Evolutionary conservation across 1,284 basidiomycete genomes (phyloP), one percentile per base, ranked within the genome.

Genomic region (Lignosus rhinocerotis): DNA sequence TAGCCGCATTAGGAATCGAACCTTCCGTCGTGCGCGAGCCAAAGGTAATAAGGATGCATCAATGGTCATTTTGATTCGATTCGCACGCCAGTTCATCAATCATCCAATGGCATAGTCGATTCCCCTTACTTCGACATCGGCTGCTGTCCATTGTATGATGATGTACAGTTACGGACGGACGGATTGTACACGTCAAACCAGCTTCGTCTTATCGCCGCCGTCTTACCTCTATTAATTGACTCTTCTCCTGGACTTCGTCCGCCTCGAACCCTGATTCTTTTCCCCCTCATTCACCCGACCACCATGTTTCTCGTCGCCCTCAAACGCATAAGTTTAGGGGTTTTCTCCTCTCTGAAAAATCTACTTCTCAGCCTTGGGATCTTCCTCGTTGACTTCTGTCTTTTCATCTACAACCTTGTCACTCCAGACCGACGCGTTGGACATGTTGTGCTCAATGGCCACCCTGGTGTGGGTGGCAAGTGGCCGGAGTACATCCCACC

Each of bases 401-500:
- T 90, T 52, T 77, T 80, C 11, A 16, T 88, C 0, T 64, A 75
- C 62, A 92, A 92, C 66, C 56, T 83, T 8, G 61, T 90, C 43
- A 71, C 75, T 0, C 82, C 81, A 1, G 82, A 77, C 38, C 75
- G 75, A 2, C 77, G 77, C 34, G 67, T 76, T 1, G 82, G 85
- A 0, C 70, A 76, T 34, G 85, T 91, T 54, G 81, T 85, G 0
- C 82, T 81, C 0, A 66, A 74, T 41, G 86, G 86, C 0, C 73
- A 77, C 50, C 79, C 82, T 2, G 89, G 89, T 0, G 79, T 75
- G 52, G 80, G 75, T n/a, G 88, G 89, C 0, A 70, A 79, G 51
- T 92, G 90, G 90, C 88, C 90, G 0, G 80, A 84, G 62, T 90
- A 78, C 65, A 71, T 77, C 1, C 70, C 84, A 3, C 82, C 87